Base-by-base conservation (phyloP, 768 basidiomycete genomes). In the Tremella yokohamensis region DNA sequence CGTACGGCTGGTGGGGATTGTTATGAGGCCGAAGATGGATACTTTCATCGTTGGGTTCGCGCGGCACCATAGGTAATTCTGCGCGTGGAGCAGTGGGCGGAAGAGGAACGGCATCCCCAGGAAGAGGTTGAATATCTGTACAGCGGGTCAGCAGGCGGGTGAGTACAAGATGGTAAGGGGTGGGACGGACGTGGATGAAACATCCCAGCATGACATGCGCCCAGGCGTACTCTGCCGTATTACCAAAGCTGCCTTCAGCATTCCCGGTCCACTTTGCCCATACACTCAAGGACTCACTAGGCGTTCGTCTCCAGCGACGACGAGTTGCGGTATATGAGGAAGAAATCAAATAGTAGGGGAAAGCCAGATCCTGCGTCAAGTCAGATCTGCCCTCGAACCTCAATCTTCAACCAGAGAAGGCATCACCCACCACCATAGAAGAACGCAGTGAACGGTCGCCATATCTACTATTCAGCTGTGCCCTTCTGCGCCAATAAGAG, bases 241-340 rank as follows among this genome's bases (percentile, higher is more conserved):
- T 49, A 16, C 57, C 58, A 20, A 54, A 52, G 52, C 71, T 73
- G 44, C 42, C 42, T 45, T n/a, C 42, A 45, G 22, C n/a, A n/a
- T 15, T 6, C n/a, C 22, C 22, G 42, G 22, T 22, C 4, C 22
- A 45, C 4, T 45, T 45, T n/a, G n/a, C 42, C 42, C n/a, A 22
- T 45, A 4, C 4, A 45, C 42, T 12, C 20, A 11, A 13, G n/a
- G n/a, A 60, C 75, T 61, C 54, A 73, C 75, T 64, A 76, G 18
- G 56, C 60, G 26, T 75, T 66, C 29, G 40, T 51, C 56, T 76
- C 75, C 50, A 76, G 56, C 1, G 66, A 53, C 8, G 66, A 69
- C 3, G 69, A 71, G 47, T 76, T 76, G 7, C 73, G 73, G 40
- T 74, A 76, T 38, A 72, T 74, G 49, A 75, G 54, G 65, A 76